Conservation (phyloP, 768 basidiomycete genomes). For the Termitomyces sp. region DNA sequence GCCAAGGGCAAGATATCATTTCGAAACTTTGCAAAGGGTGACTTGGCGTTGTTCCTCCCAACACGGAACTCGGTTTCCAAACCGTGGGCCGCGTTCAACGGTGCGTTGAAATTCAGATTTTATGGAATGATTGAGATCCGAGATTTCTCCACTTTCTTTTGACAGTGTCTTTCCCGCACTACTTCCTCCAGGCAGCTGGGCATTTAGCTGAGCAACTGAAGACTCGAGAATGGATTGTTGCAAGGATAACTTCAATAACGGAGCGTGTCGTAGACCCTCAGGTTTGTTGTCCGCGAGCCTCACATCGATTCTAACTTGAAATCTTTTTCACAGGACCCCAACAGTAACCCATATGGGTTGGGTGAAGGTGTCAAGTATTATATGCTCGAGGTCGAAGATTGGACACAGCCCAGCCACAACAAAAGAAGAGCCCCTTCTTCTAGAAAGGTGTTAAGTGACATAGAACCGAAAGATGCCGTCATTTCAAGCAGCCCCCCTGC, state of each 20-base stretch:
- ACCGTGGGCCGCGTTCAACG: constrained; percentile 99
- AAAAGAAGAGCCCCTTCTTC: constrained; percentile 56
- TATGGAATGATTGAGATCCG: constrained; percentile 22
- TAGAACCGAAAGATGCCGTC: constrained; percentile 30
- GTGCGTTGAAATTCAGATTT: constrained; percentile 37
- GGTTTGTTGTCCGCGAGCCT: constrained; percentile 35
- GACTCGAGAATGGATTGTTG: constrained; percentile 93
- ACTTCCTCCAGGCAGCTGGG: constrained; percentile 88
- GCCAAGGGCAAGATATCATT: constrained; percentile 96
- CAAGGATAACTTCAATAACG: constrained; percentile 83
- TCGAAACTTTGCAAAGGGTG: constrained; percentile 91
- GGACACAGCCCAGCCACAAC: constrained; percentile 74
- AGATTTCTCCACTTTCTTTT: constrained; percentile 25
- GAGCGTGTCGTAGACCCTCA: constrained; percentile 81
- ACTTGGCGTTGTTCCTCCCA: constrained; percentile 92
- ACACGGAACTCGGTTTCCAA: constrained; percentile 91
- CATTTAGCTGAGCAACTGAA: constrained; percentile 87
- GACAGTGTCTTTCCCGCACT: constrained; percentile 93
- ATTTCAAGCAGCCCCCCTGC: constrained; percentile 33
- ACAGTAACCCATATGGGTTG: constrained; percentile 85
- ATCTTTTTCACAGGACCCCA: constrained; percentile 54
- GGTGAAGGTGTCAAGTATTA: constrained; percentile 90
- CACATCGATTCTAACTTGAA: constrained; percentile 4
- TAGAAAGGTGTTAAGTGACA: constrained; percentile 47
- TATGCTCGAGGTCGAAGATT: constrained; percentile 91